Evolutionary conservation across 1,284 basidiomycete genomes (phyloP), one percentile per base, ranked within the genome.

Genomic region (Ceratobasidium sp.): DNA sequence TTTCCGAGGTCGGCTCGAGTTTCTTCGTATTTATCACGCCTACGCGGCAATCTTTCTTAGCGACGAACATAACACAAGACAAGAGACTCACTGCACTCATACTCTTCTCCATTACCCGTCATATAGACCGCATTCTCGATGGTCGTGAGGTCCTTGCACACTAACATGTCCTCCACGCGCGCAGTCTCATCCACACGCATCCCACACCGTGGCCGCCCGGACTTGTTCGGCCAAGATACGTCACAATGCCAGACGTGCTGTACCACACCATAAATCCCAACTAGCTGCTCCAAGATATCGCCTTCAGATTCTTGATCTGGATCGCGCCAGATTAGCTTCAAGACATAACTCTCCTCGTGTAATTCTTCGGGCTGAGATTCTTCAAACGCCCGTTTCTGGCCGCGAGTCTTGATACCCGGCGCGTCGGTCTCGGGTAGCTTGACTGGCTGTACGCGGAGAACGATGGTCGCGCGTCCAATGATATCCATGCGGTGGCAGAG

Each of bases 281-380:
- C 36, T 8, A 62, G 21, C 12, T 38, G 3, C 14, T 72, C 28
- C n/a, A 61, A 16, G 7, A 62, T 14, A 7, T 53, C 38, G 12
- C 58, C 58, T 30, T 72, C 70, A 16, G 58, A 44, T 7, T 53
- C 48, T 5, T 30, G 42, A n/a, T 8, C 11, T 25, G 70, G 46
- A 38, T 62, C 58, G 12, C 70, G 58, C 70, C 70, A 72, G 25
- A 62, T 44, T 12, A 72, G 38, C 40, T 72, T 72, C 9, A 72
- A 25, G 7, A 72, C 46, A 42, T 54, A 72, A 49, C 33, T 36
- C 18, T 23, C 21, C 2, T 59, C 54, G 25, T 30, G 28, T 1
- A 70, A 30, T 18, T 56, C 64, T 18, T 69, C 64, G 11, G 14
- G 49, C 42, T 60, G 58, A 60, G 40, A 42, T 38, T 70, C 44